Conservation (phyloP, 129 eudicot genomes). For the Arctium lappa region DNA sequence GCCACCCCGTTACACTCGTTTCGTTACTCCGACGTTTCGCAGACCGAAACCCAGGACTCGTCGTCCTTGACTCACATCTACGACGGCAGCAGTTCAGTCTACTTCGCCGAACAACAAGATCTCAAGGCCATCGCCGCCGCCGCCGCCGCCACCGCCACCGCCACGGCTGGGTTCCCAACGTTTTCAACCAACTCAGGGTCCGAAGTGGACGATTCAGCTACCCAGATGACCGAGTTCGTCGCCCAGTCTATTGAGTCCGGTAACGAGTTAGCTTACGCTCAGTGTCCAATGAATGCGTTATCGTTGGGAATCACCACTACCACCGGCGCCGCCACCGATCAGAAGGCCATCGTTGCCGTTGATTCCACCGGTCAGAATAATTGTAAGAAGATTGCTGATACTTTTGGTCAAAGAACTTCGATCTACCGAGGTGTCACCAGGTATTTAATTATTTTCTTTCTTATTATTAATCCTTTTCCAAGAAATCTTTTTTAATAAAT, state of each 20-base stretch:
- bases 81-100: slow-evolving; percentile 29
- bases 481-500: neutral
- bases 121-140: slow-evolving; percentile 38
- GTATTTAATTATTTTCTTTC: slow-evolving; percentile 5
- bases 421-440: slow-evolving; percentile 92
- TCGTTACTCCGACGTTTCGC: slow-evolving; percentile 26
- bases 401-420: slow-evolving; percentile 89
- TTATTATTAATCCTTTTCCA: neutral
- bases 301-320: slow-evolving; percentile 39
- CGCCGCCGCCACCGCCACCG: slow-evolving; percentile 2
- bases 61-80: slow-evolving; percentile 26
- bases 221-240: slow-evolving; percentile 38
- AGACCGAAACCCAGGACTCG: slow-evolving; percentile 28
- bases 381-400: slow-evolving; percentile 68
- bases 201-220: slow-evolving; percentile 76
- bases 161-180: slow-evolving; percentile 38
- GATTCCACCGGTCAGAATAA: slow-evolving; percentile 32
- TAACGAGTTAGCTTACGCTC: slow-evolving; percentile 48
- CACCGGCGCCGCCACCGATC: neutral
- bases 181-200: slow-evolving; percentile 87
- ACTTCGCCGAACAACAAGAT: slow-evolving; percentile 45
- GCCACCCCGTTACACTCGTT: slow-evolving; percentile 2
- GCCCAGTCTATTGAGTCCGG: slow-evolving; percentile 59
- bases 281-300: slow-evolving; percentile 26
- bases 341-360: slow-evolving; percentile 43